Evolutionary conservation across 352 stramenopile species (phyloP), one percentile per base, ranked within the genome.

Genomic region (Phytophthora ramorum): DNA sequence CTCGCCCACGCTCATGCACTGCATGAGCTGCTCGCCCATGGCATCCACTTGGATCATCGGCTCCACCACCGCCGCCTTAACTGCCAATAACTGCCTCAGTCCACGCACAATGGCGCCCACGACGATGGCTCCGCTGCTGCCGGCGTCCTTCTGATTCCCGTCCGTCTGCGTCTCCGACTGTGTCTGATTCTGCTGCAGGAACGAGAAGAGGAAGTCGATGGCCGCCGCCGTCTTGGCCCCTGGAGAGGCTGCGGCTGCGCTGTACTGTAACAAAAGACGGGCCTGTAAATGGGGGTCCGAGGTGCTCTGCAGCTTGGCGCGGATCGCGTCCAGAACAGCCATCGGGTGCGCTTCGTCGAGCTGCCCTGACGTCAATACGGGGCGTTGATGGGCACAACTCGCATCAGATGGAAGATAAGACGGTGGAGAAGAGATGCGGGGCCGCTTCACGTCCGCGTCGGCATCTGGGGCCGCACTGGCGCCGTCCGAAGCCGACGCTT

Each of bases 141-240:
- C 13, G 10, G 40, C 40, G 22, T 70, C 43, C 14, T 67, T 63
- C 38, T 49, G 60, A 52, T 63, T 49, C n/a, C 57, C 49, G 12
- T 72, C 46, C 4, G 40, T 60, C 28, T 49, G 20, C 0, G 52
- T 53, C 63, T 58, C 51, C 6, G 64, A 50, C 44, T 69, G 61
- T 3, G 65, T 66, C 60, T 91, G 80, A 68, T 80, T 84, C 55
- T 89, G 67, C 63, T 92, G 83, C 28, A 92, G 59, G 55, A 93
- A 93, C 28, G 85, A 83, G 62, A 93, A 93, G 48, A 93, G 64
- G 56, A 92, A 93, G 63, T 93, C 85, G 61, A 93, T 93, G 9
- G 80, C 83, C 1, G 70, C 71, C 45, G 85, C 75, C 10, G 83
- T 90, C 45, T 73, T 57, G 26, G 78, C 81, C 0, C 63, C 64